A percentile compares a stretch with the other conserved stretches of the same genome.
Evolutionary conservation across 2,329 filamentous ascomycete genomes (phyloP).

Genomic region (Cercospora citrullina): DNA sequence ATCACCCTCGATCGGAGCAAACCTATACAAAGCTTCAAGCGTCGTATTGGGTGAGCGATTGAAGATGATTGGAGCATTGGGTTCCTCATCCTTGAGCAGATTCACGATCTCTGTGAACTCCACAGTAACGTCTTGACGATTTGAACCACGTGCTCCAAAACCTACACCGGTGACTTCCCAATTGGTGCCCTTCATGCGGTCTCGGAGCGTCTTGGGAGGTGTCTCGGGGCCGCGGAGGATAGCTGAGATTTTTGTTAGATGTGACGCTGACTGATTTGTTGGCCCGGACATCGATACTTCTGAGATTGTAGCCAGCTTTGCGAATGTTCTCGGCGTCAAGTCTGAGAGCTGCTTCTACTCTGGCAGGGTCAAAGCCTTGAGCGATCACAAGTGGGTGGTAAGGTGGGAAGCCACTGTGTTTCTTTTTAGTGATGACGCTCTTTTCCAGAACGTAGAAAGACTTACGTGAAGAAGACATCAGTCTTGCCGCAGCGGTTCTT

Average conservation of each 20-base stretch:
- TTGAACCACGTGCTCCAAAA: background rate
- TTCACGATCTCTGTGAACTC: slow-evolving; percentile 2
- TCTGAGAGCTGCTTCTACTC: background rate
- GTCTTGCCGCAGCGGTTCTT: slow-evolving; percentile 6
- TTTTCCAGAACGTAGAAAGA: background rate
- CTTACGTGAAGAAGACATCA: slow-evolving; percentile 10
- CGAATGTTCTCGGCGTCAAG: slow-evolving; percentile 1
- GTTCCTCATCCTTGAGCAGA: slow-evolving; percentile 1
- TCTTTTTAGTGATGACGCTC: background rate
- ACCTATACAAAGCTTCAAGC: slow-evolving; percentile 1
- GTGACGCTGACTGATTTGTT: too few relatives aligned
- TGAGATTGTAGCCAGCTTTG: slow-evolving; percentile 2
- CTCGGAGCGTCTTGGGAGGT: background rate
- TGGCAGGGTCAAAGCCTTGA: slow-evolving; percentile 4
- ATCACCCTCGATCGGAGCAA: background rate
- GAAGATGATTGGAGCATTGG: background rate
- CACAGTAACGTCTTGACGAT: background rate
- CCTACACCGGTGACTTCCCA: slow-evolving; percentile 8
- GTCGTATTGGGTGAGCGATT: slow-evolving; percentile 5
- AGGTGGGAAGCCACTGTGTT: background rate
- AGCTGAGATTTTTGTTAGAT: background rate
- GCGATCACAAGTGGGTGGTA: background rate
- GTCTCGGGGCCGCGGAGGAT: slow-evolving; percentile 1
- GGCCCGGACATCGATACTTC: background rate
- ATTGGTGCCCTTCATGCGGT: background rate